Evolutionary conservation across 1,139 yeast genomes (phyloP).

Genomic region (Eremothecium sinecaudum): DNA sequence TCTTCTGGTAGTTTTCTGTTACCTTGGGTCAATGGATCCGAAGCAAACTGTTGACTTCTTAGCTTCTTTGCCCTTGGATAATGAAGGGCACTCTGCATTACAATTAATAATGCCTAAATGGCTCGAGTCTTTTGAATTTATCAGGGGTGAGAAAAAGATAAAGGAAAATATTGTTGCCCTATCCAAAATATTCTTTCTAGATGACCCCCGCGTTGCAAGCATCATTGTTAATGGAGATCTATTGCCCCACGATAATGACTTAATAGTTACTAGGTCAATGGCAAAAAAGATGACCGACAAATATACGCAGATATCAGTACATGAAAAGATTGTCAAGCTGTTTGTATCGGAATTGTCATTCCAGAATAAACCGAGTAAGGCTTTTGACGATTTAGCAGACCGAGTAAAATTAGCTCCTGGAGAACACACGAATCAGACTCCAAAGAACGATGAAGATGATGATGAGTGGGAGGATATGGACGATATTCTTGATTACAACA

Average conservation of each 20-base stretch:
- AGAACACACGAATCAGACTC: conserved; percentile 4
- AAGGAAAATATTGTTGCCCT: conserved; percentile 64
- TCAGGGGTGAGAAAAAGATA: conserved; percentile 71
- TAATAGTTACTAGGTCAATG: conserved; percentile 78
- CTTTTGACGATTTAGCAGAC: conserved; percentile 25
- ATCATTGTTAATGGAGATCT: conserved; percentile 70
- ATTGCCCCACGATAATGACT: conserved; percentile 46
- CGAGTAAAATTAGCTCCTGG: conserved; percentile 18
- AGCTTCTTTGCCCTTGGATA: conserved; percentile 34
- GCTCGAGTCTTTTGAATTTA: conserved; percentile 72
- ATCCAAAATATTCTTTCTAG: conserved; percentile 49
- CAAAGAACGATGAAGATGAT: conserved; percentile 28
- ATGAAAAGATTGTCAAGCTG: conserved; percentile 62
- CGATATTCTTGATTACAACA: conserved; percentile 53
- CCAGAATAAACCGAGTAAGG: conserved; percentile 41
- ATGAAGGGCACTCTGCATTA: conserved; percentile 33
- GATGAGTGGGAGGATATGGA: conserved; percentile 83
- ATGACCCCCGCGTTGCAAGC: conserved; percentile 44
- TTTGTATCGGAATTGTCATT: conserved; percentile 59
- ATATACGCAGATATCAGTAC: conserved; percentile 58
- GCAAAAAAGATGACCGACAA: conserved; percentile 56
- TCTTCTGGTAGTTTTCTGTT: conserved; percentile 66
- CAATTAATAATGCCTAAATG: conserved; percentile 56
- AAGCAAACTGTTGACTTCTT: conserved; percentile 54
- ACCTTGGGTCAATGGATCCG: conserved; percentile 54